Base-by-base conservation (phyloP, 2,329 filamentous ascomycete species). In the Neofusicoccum sp. region DNA sequence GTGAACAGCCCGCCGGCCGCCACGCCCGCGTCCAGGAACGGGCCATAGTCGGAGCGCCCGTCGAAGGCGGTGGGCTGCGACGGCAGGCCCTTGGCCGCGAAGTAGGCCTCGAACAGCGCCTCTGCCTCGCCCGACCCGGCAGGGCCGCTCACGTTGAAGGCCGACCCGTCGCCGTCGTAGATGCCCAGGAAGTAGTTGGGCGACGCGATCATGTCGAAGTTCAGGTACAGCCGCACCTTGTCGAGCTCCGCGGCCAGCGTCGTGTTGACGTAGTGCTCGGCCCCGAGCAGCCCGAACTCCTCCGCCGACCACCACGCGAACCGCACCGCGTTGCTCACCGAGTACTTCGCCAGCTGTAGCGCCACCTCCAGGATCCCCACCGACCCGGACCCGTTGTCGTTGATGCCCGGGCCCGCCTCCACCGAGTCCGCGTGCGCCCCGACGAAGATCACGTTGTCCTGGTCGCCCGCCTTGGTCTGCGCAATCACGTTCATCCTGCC, bases 171-270 rank as follows among this genome's bases (percentile, higher is more conserved):
- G 44, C 74, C 74, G 63, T 77, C 75, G 66, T 77, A 77, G 61
- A 77, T 71, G 9, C 66, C 70, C 50, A 74, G 69, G 34, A 75
- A 65, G 65, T 69, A 76, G 67, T 77, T 77, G 22, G 75, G 75
- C 2, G 69, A 72, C 7, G 74, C 75, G 56, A 77, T 75, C 76
- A 78, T 78, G 66, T 79, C 77, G 66, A 78, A 79, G 68, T 79
- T 77, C 49, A 78, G 73, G 65, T 77, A 77, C 6, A 74, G 71
- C n/a, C 74, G 71, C 56, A 79, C 72, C 62, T 74, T 72, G 34
- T 66, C 66, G 22, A 70, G 65, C 62, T 75, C 75, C 5, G 62
- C 68, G 7, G 68, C 61, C 6, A 71, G 62, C 11, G 77, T 69
- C 49, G 69, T 59, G 41, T 69, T 66, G 43, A 76, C 71, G 64